These are phyloP conservation scores for Capsicum rhomboideum DNA, from an alignment of 257 asterid species.

Conservation along the genomic window DNA sequence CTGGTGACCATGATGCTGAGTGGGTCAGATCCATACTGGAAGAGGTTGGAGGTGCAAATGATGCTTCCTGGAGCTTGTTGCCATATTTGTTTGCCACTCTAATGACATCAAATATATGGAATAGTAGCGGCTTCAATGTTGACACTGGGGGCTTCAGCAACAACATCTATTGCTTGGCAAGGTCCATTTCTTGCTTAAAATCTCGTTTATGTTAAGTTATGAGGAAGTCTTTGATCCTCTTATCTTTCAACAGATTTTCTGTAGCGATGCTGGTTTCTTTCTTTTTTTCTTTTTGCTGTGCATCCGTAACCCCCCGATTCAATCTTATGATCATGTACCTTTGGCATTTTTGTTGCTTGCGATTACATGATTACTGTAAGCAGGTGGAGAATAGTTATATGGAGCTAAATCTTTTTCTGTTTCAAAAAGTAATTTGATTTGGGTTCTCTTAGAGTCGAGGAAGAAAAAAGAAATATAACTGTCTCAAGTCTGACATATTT, in stretches of 20 bases:
- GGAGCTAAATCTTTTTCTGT: background rate
- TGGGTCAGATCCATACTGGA: constrained; percentile 82
- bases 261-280: background rate
- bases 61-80: constrained; percentile 91
- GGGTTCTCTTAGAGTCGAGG: background rate
- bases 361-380: background rate
- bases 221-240: background rate
- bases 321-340: background rate
- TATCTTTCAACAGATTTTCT: background rate
- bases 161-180: constrained; percentile 85
- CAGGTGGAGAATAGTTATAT: background rate
- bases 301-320: background rate
- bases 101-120: constrained; percentile 85
- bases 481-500: background rate
- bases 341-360: background rate
- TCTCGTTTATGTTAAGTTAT: background rate
- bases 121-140: constrained; percentile 74
- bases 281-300: background rate
- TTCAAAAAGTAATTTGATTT: background rate
- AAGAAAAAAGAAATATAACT: background rate
- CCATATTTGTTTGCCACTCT: constrained; percentile 87
- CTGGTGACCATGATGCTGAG: constrained; percentile 73
- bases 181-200: constrained; percentile 30
- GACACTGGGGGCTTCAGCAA: constrained; percentile 96
- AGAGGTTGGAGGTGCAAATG: constrained; percentile 91